Base-by-base conservation (phyloP, 2,329 filamentous ascomycete genomes). In the Nothomitra cinnamomea region DNA sequence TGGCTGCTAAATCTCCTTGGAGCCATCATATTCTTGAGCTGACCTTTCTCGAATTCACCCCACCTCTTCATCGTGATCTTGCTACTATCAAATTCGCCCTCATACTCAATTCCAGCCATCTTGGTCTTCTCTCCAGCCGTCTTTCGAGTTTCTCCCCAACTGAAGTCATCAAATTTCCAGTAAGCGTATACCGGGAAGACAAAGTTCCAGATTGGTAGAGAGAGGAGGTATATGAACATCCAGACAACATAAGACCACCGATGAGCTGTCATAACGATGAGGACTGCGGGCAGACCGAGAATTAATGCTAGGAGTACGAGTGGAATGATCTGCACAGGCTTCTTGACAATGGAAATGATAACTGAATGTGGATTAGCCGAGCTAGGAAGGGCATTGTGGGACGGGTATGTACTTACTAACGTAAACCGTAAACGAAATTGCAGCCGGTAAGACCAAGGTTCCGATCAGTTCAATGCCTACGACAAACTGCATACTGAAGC, bases 111-210 rank as follows among this genome's bases (percentile, higher is more conserved):
- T 32, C 87, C 86, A 1, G 78, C 85, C 70, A 90, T 92, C 73
- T 90, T 89, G 13, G 79, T 83, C 71, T 85, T 87, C 64, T 95
- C 90, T 25, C 89, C 89, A 0, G 83, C 86, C 41, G 90, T 95
- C 78, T 96, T 94, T 57, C 92, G 81, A 54, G 92, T 98, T 58
- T 98, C 94, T 63, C 92, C 92, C 92, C 92, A 98, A 55, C 86
- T 94, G 74, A 98, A 98, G 72, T 98, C 92, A 66, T 98, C 92
- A 66, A 98, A 98, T 71, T 98, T 96, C 92, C 92, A 98, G 74
- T 90, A 98, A 2, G 92, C 85, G 65, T 98, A 98, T 6, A 80
- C 79, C 0, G 92, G 92, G 7, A 98, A 80, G 38, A 98, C 76
- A 66, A 98, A 95, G 69, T 98, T 98, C 92, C 92, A 98, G 55